Evolutionary conservation across 805 yeast genomes (phyloP), one percentile per base, ranked within the genome.

Genomic region (Phaffomyces opuntiae): DNA sequence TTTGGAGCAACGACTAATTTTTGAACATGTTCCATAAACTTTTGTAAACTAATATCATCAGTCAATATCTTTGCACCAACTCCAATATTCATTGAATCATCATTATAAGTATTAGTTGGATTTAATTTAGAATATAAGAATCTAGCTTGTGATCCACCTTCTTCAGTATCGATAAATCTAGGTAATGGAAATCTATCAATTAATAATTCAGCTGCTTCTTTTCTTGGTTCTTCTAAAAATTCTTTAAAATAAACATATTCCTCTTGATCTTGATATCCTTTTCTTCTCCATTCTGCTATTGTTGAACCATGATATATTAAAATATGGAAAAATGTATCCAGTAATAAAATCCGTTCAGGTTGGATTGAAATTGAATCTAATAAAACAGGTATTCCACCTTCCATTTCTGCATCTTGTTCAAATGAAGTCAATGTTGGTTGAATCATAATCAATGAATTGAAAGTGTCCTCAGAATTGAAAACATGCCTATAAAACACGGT

Each of bases 71-170:
- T 64, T 2, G 73, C 69, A 7, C 74, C 68, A 16, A 52, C 60
- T 55, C 50, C 68, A 5, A 69, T 60, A 25, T 44, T 26, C n/a
- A 49, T 61, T 55, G 53, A 68, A 38, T 59, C 60, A 34, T 57
- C 58, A 42, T 75, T 68, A 59, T 80, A 79, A 39, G 73, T 72
- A 2, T 80, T 78, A 5, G 84, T 73, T 13, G 88, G 87, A 61
- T 81, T 81, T 54, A 81, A 67, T 62, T 81, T 81, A 3, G 87
- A 81, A 72, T 78, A 77, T 46, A 81, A 67, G 60, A 81, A 81
- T 62, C 88, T 71, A 0, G 87, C 87, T 57, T 81, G 88, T 0
- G 87, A 80, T 4, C 87, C 87, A 45, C 87, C 87, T 59, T 81
- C 87, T 54, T 81, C 86, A 25, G 86, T 79, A 57, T 81, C 87